Evolutionary conservation across 2,329 filamentous ascomycete genomes (phyloP), one percentile per base, ranked within the genome.

Genomic region (Lasiodiplodia hormozganensis): DNA sequence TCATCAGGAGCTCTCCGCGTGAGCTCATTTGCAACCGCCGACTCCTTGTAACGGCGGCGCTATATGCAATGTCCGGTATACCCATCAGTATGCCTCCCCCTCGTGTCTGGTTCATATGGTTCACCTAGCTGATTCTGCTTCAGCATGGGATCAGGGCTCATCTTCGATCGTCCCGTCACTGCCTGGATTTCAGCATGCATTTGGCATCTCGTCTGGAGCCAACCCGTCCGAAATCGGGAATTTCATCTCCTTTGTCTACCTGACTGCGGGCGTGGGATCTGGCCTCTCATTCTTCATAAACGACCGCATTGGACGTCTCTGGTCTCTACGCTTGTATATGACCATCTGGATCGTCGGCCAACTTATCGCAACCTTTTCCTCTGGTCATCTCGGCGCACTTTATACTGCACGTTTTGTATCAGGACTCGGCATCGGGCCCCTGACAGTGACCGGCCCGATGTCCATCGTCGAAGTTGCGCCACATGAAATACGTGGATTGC

Each of bases 401-500:
- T 82, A 81, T 65, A 75, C 74, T 0, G 74, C 77, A 4, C 76
- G 81, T 23, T 77, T 83, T 36, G 73, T 83, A 0, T 74, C 74
- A 0, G 80, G 79, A 2, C 71, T 81, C 5, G 82, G 78, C 2
- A 80, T 82, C 40, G 81, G 81, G 0, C 72, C 79, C 2, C 69
- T 81, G 4, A 81, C 76, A 1, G 80, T 82, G 7, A 79, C 72
- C 1, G 79, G 80, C 0, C 73, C 80, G 7, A 75, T 82, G 67
- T 76, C 76, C 6, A 77, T 83, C 40, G 78, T 78, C 4, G 81
- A 83, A 70, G 78, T 82, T 18, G 78, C 81, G 0, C 80, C 81
- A 0, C 70, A 75, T 6, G 80, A 80, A 67, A 79, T 81, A 2
- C 78, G 81, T 6, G 81, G 81, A 12, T 72, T 83, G 1, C 65